phyloP scores from a whole-genome alignment of 164 flowering plant genomes.

The Platanus orientalis region DNA sequence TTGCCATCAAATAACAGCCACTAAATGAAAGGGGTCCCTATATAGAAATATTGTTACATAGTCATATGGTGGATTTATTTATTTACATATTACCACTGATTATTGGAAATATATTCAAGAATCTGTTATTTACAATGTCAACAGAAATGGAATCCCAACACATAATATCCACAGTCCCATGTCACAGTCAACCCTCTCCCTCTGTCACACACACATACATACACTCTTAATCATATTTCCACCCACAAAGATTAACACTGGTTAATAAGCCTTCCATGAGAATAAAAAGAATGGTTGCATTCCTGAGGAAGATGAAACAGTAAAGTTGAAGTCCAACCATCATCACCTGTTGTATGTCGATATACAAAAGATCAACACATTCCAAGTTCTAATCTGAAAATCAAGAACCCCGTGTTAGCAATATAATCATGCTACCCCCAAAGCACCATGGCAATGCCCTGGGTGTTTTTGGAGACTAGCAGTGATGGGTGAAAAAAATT shows the following conservation, averaged over 20 bases:
- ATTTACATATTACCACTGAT: constrained; percentile 19
- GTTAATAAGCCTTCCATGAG: constrained; percentile 30
- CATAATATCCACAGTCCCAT: constrained; percentile 12
- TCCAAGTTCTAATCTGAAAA: neutral
- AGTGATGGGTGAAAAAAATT: no score
- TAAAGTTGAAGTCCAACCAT: constrained; percentile 1
- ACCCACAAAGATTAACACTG: constrained; percentile 30
- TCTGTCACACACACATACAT: constrained; percentile 10
- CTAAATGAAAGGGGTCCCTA: no score
- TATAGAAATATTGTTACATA: neutral
- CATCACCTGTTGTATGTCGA: constrained; percentile 7
- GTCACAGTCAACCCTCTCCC: constrained; percentile 16
- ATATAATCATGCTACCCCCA: no score
- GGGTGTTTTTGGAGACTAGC: no score
- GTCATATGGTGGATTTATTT: neutral
- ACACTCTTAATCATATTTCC: neutral
- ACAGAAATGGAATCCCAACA: constrained; percentile 13
- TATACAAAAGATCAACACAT: neutral
- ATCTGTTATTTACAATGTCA: constrained; percentile 22
- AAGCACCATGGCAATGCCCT: no score
- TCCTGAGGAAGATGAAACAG: constrained; percentile 21
- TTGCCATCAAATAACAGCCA: no score
- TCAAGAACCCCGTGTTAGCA: neutral
- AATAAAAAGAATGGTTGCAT: constrained; percentile 50
- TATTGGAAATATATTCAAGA: constrained; percentile 18